Evolutionary conservation across 805 yeast genomes (phyloP), one percentile per base, ranked within the genome.

Genomic region (Yamadazyma endophytica): DNA sequence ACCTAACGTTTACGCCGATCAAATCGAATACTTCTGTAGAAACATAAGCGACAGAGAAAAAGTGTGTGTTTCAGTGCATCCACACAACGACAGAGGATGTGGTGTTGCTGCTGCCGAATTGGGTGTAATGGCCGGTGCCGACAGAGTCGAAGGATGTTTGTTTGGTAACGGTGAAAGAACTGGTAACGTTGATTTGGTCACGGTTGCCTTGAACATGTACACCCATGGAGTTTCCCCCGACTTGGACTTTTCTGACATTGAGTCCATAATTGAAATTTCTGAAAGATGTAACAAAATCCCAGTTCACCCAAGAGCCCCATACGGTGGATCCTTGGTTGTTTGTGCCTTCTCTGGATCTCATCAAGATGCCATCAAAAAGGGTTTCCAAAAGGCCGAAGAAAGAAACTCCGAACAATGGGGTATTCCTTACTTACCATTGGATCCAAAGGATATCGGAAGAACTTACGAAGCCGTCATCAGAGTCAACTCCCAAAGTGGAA

Each of bases 141-240:
- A 82, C 59, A 73, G 90, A 65, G 84, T 82, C 31, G 90, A 82
- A 60, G 90, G 90, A 35, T 82, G 89, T 67, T 65, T 82, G 24
- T 82, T 82, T 42, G 89, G 89, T 50, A 82, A 81, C 56, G 90
- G 90, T 61, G 90, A 82, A 68, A 70, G 90, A 64, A 82, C 90
- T 17, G 90, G 90, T 64, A 82, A 82, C 54, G 89, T 82, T 45
- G 90, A 82, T 56, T 64, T 82, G 42, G 77, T 79, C 31, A 82
- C 88, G 15, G 75, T 82, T 39, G 90, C 86, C 3, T 63, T 82
- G 47, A 82, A 82, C 67, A 58, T 82, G 77, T 82, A 82, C 65
- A 82, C 88, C 17, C 82, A 80, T 46, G 90, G 90, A 46, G 75
- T 81, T 26, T 55, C 80, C 23, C 89, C 90, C 37, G 68, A 75